Base-by-base conservation (phyloP, 192 early-diverging fungal genomes). In the Podila horticola region DNA sequence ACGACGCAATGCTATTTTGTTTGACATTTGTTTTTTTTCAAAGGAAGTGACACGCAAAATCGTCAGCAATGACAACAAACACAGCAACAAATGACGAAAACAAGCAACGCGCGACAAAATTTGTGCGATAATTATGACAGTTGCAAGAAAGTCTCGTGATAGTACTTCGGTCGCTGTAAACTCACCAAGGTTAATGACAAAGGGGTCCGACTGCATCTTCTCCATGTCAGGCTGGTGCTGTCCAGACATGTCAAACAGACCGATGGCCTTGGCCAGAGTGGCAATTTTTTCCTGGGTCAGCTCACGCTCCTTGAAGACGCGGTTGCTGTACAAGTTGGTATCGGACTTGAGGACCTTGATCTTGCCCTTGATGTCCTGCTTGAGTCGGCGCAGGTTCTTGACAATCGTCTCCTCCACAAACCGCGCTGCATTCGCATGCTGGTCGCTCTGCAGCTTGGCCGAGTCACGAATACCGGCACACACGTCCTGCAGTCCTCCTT, bases 331-430 rank as follows among this genome's bases (percentile, higher is more conserved):
- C 13, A 88, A 36, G 29, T 55, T 58, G 28, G 69, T 38, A 36
- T 86, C 83, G 6, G 69, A 34, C 66, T 76, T 77, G 45, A 88
- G 57, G 3, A 70, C 82, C 48, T 70, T 72, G n/a, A 84, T 79
- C 62, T 68, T 72, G 64, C 72, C 83, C 45, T 88, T 88, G 52
- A 84, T 86, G 30, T 84, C 69, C 65, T 84, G 82, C 49, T 73
- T 84, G 7, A 88, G 29, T 28, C 79, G 55, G 7, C 69, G 64
- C n/a, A 88, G 22, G 24, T 68, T 69, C 49, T 75, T 82, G 29
- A 84, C 63, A 34, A 86, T 74, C 8, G 71, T 77, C 58, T 82
- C 73, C 52, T 73, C 64, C 17, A 83, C 58, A 62, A 79, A 76
- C 17, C 71, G 66, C 10, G 76, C 75, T 58, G 77, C 63, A 22